Evolutionary conservation across 129 eudicot species (phyloP).

Genomic region (Tanacetum coccineum): DNA sequence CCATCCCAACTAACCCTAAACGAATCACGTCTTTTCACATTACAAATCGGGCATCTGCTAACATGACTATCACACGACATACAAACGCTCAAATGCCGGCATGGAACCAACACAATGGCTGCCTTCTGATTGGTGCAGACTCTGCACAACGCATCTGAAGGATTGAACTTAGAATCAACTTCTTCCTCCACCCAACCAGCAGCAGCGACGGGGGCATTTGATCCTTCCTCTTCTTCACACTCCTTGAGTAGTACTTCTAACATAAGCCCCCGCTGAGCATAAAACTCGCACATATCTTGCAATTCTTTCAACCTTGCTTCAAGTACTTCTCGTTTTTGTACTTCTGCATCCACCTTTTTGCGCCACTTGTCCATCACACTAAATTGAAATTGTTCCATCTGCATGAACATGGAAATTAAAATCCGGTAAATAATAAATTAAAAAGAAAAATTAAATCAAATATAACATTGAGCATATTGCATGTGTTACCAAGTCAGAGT

Average conservation of each 20-base stretch:
- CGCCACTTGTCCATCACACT: neutral
- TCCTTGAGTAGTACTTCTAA: too few relatives aligned
- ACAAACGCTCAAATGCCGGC: neutral
- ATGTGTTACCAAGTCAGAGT: too few relatives aligned
- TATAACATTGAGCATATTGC: too few relatives aligned
- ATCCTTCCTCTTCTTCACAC: too few relatives aligned
- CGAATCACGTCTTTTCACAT: neutral
- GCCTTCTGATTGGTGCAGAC: neutral
- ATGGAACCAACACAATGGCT: neutral
- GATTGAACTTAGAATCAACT: neutral
- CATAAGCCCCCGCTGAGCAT: too few relatives aligned
- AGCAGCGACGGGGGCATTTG: too few relatives aligned
- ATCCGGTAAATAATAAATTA: too few relatives aligned
- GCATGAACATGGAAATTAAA: neutral
- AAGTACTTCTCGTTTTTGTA: neutral
- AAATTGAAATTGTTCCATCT: neutral
- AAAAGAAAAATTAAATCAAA: too few relatives aligned
- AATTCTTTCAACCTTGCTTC: neutral
- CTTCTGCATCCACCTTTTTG: neutral
- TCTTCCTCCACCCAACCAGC: neutral
- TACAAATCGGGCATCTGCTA: neutral
- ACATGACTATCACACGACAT: neutral
- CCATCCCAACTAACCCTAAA: neutral
- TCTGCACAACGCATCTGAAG: neutral
- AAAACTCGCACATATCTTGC: too few relatives aligned